These are phyloP conservation scores for Diplodia corticola DNA, from an alignment of 2,329 filamentous ascomycete species.

Conservation along the genomic window DNA sequence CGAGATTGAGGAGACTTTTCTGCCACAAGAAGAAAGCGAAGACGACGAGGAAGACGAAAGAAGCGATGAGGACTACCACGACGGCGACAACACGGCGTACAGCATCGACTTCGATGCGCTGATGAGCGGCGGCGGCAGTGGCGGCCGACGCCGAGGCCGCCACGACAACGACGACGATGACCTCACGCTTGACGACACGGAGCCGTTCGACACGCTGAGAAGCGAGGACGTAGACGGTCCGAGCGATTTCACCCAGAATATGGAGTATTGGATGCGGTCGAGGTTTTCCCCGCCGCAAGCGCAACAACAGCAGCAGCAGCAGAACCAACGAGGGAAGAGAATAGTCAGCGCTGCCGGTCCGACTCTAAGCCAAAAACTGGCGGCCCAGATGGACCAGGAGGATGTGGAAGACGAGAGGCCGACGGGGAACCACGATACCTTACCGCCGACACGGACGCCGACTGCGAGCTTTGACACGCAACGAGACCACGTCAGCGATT, in stretches of 20 bases:
- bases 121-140: slow-evolving; percentile 33
- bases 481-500: slow-evolving; percentile 4
- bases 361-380: not conserved
- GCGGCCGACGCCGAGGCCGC: not conserved
- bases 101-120: slow-evolving; percentile 43
- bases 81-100: slow-evolving; percentile 28
- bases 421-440: slow-evolving; percentile 17
- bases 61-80: not conserved
- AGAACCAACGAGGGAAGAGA: not conserved
- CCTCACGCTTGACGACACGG: slow-evolving; percentile 32
- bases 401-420: slow-evolving; percentile 26
- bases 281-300: slow-evolving; percentile 29
- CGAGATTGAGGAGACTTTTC: not conserved
- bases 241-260: slow-evolving; percentile 46
- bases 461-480: not conserved
- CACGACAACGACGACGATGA: slow-evolving; percentile 35
- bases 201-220: slow-evolving; percentile 39
- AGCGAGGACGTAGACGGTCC: slow-evolving; percentile 45
- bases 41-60: not conserved
- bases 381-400: not conserved
- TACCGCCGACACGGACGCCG: not conserved
- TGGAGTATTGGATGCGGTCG: slow-evolving; percentile 46
- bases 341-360: not conserved
- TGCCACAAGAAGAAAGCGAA: not conserved
- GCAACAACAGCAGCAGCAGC: slow-evolving; percentile 9